These are phyloP conservation scores for Avena sativa DNA, from an alignment of 176 grass and related monocot genomes.

Conservation along the genomic window DNA sequence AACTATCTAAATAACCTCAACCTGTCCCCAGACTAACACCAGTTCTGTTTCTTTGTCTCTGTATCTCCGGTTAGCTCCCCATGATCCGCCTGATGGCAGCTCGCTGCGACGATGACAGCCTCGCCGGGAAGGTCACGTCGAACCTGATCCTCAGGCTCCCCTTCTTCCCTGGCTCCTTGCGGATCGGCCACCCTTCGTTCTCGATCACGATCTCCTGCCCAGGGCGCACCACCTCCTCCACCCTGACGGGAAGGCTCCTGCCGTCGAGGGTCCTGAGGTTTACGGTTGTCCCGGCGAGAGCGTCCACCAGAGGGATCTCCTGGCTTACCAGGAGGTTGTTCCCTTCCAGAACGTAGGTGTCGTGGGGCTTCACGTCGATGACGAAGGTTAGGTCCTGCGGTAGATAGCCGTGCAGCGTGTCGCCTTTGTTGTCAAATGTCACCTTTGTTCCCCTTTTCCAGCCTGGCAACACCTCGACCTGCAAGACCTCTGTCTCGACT, in stretches of 20 bases:
- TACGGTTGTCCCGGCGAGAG: conserved; percentile 55
- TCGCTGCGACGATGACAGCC: conserved; percentile 49
- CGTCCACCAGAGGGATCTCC: conserved; percentile 61
- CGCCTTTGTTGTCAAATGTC: conserved; percentile 69
- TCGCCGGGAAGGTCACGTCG: conserved; percentile 54
- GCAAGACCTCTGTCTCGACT: conserved; percentile 57
- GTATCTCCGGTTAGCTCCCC: conserved; percentile 31
- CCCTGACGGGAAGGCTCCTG: conserved; percentile 45
- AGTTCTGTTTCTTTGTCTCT: conserved; percentile 21
- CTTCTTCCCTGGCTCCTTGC: conserved; percentile 61
- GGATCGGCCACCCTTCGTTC: conserved; percentile 62
- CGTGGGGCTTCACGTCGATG: conserved; percentile 67
- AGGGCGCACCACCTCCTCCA: conserved; percentile 63
- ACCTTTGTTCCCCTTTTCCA: conserved; percentile 82
- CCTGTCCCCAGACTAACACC: conserved; percentile 8
- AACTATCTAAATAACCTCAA: conserved; percentile 28
- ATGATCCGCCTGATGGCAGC: conserved; percentile 51
- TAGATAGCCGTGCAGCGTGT: conserved; percentile 45
- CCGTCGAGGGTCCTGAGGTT: conserved; percentile 60
- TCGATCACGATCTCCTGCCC: conserved; percentile 55
- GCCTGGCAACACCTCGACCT: conserved; percentile 64
- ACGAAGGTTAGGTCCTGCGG: conserved; percentile 66
- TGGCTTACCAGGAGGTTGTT: conserved; percentile 60
- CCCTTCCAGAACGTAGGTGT: conserved; percentile 68
- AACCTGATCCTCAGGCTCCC: conserved; percentile 63